phyloP scores from a whole-genome alignment of 169 alveolate species.

The Plasmodium coatneyi region DNA sequence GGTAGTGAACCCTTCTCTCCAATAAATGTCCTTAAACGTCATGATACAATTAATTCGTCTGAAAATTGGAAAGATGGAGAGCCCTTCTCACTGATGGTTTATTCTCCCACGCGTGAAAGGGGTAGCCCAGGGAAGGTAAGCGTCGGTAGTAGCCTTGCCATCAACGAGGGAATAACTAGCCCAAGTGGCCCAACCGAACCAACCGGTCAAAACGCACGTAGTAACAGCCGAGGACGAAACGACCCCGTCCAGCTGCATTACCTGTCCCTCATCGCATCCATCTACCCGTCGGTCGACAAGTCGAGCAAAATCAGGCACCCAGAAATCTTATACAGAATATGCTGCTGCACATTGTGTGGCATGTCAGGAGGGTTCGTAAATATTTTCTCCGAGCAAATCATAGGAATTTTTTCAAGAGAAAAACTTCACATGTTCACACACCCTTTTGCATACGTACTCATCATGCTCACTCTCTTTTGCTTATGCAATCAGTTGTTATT shows the following conservation, averaged over 20 bases:
- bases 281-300: neutral
- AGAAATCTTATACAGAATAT: constrained; percentile 36
- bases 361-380: constrained; percentile 72
- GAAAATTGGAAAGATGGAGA: neutral
- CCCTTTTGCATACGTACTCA: constrained; percentile 22
- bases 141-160: neutral
- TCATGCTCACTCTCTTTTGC: constrained; percentile 33
- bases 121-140: neutral
- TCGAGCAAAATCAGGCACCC: neutral
- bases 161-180: neutral
- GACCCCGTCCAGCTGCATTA: constrained; percentile 2
- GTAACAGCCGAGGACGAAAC: neutral
- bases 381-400: constrained; percentile 59
- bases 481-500: constrained; percentile 43
- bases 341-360: constrained; percentile 50
- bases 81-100: neutral
- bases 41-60: neutral
- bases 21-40: neutral
- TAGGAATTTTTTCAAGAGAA: constrained; percentile 29
- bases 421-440: constrained; percentile 27
- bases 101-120: neutral
- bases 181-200: neutral
- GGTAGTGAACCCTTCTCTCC: neutral
- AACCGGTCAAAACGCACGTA: neutral
- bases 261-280: constrained; percentile 22